A percentile compares a stretch with the other conserved stretches of the same genome.
These are phyloP conservation scores for Rosa multiflora DNA, from an alignment of 306 rosid genomes.

Conservation along the genomic window DNA sequence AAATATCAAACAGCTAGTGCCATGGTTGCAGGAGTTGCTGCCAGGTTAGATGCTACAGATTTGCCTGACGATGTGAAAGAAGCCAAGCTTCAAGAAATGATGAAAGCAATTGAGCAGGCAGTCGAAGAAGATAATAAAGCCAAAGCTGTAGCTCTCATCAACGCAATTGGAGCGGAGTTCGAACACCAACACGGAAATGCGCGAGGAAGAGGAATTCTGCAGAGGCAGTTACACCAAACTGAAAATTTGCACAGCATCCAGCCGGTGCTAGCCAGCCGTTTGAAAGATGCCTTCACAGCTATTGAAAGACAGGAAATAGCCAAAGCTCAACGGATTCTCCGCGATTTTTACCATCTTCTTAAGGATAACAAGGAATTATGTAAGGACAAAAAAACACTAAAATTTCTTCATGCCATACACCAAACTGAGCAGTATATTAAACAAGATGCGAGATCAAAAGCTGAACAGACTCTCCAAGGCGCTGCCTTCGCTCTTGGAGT, in stretches of 20 bases:
- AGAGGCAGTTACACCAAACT: background rate
- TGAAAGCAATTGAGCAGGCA: background rate
- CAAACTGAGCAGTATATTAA: background rate
- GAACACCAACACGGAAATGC: too few relatives aligned
- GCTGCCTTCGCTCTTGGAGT: background rate
- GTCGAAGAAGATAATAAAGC: background rate
- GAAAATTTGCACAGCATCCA: too few relatives aligned
- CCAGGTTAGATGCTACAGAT: background rate
- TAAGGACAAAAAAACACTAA: background rate
- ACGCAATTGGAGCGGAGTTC: background rate
- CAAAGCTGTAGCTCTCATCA: background rate
- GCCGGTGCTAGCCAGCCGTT: too few relatives aligned
- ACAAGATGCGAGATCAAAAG: background rate
- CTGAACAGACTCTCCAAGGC: background rate
- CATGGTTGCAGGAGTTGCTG: background rate
- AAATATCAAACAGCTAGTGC: background rate
- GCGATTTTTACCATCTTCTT: background rate
- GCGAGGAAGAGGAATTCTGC: background rate
- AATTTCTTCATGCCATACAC: background rate
- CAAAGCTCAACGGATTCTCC: background rate
- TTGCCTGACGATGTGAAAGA: background rate
- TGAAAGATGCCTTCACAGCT: too few relatives aligned
- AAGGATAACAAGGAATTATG: background rate
- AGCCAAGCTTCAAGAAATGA: background rate
- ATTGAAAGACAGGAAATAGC: too few relatives aligned